Evolutionary conservation across 129 eudicot genomes (phyloP), one percentile per base, ranked within the genome.

Genomic region (Escallonia rubra): DNA sequence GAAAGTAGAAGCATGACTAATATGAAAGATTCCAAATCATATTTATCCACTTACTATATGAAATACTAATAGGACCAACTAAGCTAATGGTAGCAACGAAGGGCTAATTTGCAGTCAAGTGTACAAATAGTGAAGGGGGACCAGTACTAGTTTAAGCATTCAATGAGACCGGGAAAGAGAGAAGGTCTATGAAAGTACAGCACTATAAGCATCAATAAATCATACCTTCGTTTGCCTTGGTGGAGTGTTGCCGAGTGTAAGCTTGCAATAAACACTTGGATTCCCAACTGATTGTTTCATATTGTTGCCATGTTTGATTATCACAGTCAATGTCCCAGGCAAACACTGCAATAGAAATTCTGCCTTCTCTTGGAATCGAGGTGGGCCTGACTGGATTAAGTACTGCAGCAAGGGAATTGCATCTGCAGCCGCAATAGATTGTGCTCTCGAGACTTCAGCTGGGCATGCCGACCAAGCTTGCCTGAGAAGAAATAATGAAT

Each of bases 401-500:
- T 82, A 94, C 77, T 94, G 99, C 84, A 94, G 70, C 78, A 94
- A 77, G 3, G 97, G 97, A 70, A 94, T 94, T 53, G 96, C 95
- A 83, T 94, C 99, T 48, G 99, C 95, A 65, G 99, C 99, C 77
- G 99, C 99, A 60, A 81, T 87, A 52, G 99, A 94, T 65, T 94
- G 99, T 5, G 99, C 89, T 65, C 99, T 80, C 15, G 99, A 94
- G 63, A 90, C 97, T 71, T 94, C 99, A 67, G 99, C 97, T 4
- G 99, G 99, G 83, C 99, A 94, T 10, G 99, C 99, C 0, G 99
- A 74, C 99, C 99, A 94, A 64, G 99, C 99, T 79, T 89, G 99
- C 77, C 95, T 81, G 40, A 94, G 90, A 76, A 94, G 88, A 87
- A 87, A 86, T 41, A 94, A 70, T 9, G 99, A 86, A 63, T 94